phyloP scores from a whole-genome alignment of 352 stramenopile genomes.

The Phytopythium kandeliae region DNA sequence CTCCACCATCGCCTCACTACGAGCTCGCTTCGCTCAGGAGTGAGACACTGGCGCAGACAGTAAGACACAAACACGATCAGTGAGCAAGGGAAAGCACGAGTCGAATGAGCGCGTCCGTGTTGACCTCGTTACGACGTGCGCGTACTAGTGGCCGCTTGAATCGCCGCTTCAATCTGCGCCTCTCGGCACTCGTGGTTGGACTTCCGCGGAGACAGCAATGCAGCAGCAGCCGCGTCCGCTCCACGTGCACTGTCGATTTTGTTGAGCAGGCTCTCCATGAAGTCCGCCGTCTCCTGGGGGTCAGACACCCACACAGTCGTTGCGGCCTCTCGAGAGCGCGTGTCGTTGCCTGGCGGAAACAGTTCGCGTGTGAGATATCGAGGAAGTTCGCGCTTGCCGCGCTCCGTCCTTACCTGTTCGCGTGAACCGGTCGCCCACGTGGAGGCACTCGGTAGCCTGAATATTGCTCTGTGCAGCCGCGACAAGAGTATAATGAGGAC shows the following conservation, averaged over 20 bases:
- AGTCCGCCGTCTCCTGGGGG: slow-evolving; percentile 92
- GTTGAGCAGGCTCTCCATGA: slow-evolving; percentile 91
- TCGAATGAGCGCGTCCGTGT: not conserved
- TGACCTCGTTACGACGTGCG: not conserved
- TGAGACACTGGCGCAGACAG: too few species aligned
- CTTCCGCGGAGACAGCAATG: slow-evolving; percentile 9
- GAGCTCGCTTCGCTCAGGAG: not conserved
- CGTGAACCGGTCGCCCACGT: slow-evolving; percentile 94
- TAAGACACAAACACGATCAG: too few species aligned
- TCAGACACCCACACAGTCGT: slow-evolving; percentile 95
- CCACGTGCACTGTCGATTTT: slow-evolving; percentile 39
- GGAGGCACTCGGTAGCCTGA: slow-evolving; percentile 86
- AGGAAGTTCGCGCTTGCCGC: too few species aligned
- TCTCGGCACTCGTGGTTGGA: slow-evolving; percentile 33
- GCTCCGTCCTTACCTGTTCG: slow-evolving; percentile 18
- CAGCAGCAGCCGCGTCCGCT: slow-evolving; percentile 22
- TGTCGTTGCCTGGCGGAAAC: slow-evolving; percentile 90
- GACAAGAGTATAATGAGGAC: not conserved
- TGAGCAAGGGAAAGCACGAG: too few species aligned
- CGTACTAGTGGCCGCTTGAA: slow-evolving; percentile 44
- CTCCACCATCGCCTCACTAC: not conserved
- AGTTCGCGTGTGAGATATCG: too few species aligned
- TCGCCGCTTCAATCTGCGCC: slow-evolving; percentile 54
- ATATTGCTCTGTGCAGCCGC: slow-evolving; percentile 34
- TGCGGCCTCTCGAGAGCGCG: slow-evolving; percentile 84